phyloP scores from a whole-genome alignment of 371 early-diverging fungal species.

The Lichtheimia hyalospora region DNA sequence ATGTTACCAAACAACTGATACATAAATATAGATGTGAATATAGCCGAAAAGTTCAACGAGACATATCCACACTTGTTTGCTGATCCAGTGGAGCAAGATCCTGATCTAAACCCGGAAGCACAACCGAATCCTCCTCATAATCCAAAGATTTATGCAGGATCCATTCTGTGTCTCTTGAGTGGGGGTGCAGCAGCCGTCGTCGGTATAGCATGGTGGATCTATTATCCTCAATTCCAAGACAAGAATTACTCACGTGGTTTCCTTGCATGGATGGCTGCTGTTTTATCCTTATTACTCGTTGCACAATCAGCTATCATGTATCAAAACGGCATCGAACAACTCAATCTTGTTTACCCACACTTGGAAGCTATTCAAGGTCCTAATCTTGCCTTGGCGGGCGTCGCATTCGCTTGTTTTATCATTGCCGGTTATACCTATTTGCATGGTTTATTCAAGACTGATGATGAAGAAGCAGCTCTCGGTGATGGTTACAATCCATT shows the following conservation, averaged over 20 bases:
- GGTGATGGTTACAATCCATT: conserved; percentile 35
- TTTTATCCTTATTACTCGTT: conserved; percentile 28
- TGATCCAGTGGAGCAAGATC: conserved; percentile 28
- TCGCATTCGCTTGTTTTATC: conserved; percentile 30
- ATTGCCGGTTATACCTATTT: conserved; percentile 27
- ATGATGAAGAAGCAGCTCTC: conserved; percentile 17
- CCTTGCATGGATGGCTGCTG: conserved; percentile 28
- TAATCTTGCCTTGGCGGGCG: conserved; percentile 33
- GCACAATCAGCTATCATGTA: conserved; percentile 37
- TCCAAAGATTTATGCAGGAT: conserved; percentile 38
- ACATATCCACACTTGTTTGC: conserved; percentile 33
- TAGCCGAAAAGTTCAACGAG: conserved; percentile 25
- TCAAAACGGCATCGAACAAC: conserved; percentile 26
- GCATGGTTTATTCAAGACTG: conserved; percentile 33
- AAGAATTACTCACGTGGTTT: conserved; percentile 42
- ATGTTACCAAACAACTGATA: background rate
- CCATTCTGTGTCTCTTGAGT: conserved; percentile 32
- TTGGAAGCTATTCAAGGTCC: conserved; percentile 35
- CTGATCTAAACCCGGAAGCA: conserved; percentile 29
- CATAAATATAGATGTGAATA: conserved; percentile 23
- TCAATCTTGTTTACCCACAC: conserved; percentile 37
- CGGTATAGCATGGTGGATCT: conserved; percentile 14
- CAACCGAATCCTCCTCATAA: conserved; percentile 40
- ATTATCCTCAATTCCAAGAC: conserved; percentile 28
- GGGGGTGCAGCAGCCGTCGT: conserved; percentile 22